Evolutionary conservation across 805 yeast species (phyloP).

Genomic region (Candida ortonii): DNA sequence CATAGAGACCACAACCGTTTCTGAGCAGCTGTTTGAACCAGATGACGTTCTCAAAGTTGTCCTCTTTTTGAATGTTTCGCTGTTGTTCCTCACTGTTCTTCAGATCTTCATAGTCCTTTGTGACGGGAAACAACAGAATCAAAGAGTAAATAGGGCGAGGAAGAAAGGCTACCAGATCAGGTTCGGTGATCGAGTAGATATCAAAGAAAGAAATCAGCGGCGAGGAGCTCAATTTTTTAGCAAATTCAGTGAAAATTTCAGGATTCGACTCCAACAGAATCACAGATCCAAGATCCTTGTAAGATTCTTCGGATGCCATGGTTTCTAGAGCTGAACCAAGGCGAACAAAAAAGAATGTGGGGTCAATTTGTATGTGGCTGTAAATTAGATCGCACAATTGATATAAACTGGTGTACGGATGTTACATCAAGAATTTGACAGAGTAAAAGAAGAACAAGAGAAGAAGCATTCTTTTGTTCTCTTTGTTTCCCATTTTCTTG

Average conservation of each 20-base stretch:
- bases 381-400: no score
- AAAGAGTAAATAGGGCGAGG: constrained; percentile 80
- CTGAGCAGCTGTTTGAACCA: constrained; percentile 86
- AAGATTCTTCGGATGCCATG: constrained; percentile 10
- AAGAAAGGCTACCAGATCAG: constrained; percentile 71
- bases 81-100: constrained; percentile 31
- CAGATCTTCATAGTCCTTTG: constrained; percentile 55
- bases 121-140: constrained; percentile 79
- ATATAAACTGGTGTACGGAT: no score
- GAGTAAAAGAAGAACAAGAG: background rate
- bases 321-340: background rate
- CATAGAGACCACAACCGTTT: constrained; percentile 93
- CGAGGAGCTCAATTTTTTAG: constrained; percentile 64
- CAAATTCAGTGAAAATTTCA: constrained; percentile 68
- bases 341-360: background rate
- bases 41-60: constrained; percentile 36
- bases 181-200: constrained; percentile 80
- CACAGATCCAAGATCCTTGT: constrained; percentile 43
- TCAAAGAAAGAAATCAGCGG: constrained; percentile 66
- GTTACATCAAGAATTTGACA: no score
- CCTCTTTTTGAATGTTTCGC: constrained; percentile 25
- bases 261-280: constrained; percentile 94
- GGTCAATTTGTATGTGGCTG: no score
- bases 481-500: no score
- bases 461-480: background rate